Evolutionary conservation across 2,329 filamentous ascomycete genomes (phyloP), one percentile per base, ranked within the genome.

Genomic region (Aspergillus phoenicis): DNA sequence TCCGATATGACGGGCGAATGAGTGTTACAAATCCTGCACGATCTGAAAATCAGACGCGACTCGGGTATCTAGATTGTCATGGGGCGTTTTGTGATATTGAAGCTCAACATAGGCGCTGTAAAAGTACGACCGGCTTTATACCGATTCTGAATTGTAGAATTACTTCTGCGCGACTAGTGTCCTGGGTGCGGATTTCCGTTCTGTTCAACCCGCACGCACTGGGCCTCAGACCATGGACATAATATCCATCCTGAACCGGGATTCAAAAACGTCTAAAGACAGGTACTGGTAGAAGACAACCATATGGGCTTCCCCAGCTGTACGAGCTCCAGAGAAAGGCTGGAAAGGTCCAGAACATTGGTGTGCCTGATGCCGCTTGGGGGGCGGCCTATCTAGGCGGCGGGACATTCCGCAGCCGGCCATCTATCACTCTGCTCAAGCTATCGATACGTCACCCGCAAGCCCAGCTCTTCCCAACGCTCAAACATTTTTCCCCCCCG

Each of bases 361-460:
- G 22, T 5, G 24, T 47, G 13, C 52, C 24, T 41, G 52, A 55
- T 30, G 24, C 24, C 13, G 33, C 33, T 36, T 36, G 15, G 28
- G 24, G 24, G 38, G 26, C 22, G 36, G 15, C 28, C 24, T 13
- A 26, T 43, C 39, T 56, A 47, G 53, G 30, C 30, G 38, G 58
- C 59, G 61, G 61, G 43, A 49, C 61, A 53, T 60, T 41, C 61
- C 59, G 61, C 65, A 59, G 55, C 68, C 67, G 62, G 68, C 67
- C 64, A 62, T 48, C 57, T 65, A 24, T 55, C 52, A 38, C 52
- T 55, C 52, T 30, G 52, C 24, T 43, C 52, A 4, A 43, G 53
- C 51, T 56, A 51, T 41, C 56, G 48, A 67, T 73, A 73, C 70
- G 70, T 72, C 70, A 73, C 69, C 67, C 60, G 62, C 33, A 59